Conservation (phyloP, 129 eudicot genomes). For the Glebionis coronaria region DNA sequence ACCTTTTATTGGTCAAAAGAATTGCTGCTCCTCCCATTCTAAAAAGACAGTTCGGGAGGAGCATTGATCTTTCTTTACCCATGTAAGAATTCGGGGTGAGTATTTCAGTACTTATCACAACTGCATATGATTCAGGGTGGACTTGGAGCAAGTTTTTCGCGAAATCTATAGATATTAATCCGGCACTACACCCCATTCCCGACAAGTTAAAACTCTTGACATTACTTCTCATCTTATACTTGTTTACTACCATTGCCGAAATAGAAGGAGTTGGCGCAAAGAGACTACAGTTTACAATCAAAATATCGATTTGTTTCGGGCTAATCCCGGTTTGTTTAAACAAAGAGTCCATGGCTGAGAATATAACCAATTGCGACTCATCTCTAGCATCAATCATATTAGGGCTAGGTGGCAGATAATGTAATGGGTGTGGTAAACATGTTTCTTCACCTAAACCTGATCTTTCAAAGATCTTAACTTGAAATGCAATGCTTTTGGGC, state of each 20-base stretch:
- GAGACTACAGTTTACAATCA: slow-evolving; percentile 66
- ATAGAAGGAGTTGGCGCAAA: slow-evolving; percentile 69
- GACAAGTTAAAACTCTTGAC: slow-evolving; percentile 62
- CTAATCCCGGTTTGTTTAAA: slow-evolving; percentile 45
- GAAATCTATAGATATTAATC: slow-evolving; percentile 52
- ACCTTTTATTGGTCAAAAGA: slow-evolving; percentile 52
- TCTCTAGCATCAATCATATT: slow-evolving; percentile 46
- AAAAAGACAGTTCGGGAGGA: slow-evolving; percentile 63
- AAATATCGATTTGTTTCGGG: slow-evolving; percentile 61
- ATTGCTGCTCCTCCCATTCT: slow-evolving; percentile 76
- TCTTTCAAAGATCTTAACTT: slow-evolving; percentile 53
- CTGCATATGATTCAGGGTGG: slow-evolving; percentile 59
- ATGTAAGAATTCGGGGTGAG: slow-evolving; percentile 53
- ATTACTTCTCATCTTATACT: slow-evolving; percentile 56
- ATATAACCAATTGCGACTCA: slow-evolving; percentile 55
- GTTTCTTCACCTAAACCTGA: slow-evolving; percentile 79
- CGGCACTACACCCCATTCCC: slow-evolving; percentile 85
- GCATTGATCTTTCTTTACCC: slow-evolving; percentile 76
- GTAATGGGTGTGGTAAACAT: slow-evolving; percentile 54
- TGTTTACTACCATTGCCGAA: slow-evolving; percentile 56
- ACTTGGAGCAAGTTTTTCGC: slow-evolving; percentile 58
- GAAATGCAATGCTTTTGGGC: slow-evolving; percentile 56
- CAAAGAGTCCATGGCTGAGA: slow-evolving; percentile 55
- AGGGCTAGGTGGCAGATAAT: slow-evolving; percentile 49
- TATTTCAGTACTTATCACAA: slow-evolving; percentile 67